Evolutionary conservation across 768 basidiomycete genomes (phyloP).

Genomic region (Agaricus subrufescens): DNA sequence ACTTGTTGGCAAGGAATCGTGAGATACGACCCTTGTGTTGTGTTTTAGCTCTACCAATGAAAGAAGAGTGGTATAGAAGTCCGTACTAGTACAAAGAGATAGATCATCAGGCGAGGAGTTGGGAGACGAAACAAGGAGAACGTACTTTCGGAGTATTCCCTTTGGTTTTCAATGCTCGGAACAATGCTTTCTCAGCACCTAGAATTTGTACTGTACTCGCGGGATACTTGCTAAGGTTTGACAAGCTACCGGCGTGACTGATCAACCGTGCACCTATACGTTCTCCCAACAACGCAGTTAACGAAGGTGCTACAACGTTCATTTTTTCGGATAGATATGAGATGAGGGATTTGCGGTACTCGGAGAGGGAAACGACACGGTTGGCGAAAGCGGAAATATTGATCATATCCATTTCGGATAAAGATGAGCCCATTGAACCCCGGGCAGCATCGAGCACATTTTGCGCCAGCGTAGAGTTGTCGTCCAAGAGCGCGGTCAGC

Average conservation of each 20-base stretch:
- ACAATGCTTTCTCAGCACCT: constrained; percentile 96
- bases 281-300: constrained; percentile 88
- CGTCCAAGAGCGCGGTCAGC: constrained; percentile 74
- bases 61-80: constrained; percentile 94
- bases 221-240: constrained; percentile 96
- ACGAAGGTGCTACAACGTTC: constrained; percentile 92
- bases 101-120: not conserved
- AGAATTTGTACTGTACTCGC: constrained; percentile 98
- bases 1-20: constrained; percentile 98
- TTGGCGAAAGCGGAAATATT: constrained; percentile 91
- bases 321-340: constrained; percentile 93
- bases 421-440: constrained; percentile 90
- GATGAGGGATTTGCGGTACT: constrained; percentile 89
- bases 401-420: constrained; percentile 90
- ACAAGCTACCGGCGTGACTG: constrained; percentile 94
- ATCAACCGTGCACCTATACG: constrained; percentile 90
- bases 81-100: constrained; percentile 64
- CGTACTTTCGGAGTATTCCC: constrained; percentile 94
- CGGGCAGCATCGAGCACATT: constrained; percentile 94
- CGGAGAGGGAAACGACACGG: constrained; percentile 86
- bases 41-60: constrained; percentile 91
- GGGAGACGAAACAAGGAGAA: not conserved
- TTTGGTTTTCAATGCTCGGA: constrained; percentile 96
- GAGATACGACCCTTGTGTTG: constrained; percentile 98
- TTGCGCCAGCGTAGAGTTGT: constrained; percentile 81